Percentiles rank a stretch among this genome's conserved stretches.
These are phyloP conservation scores for Kwoniella pini DNA, from an alignment of 768 basidiomycete genomes.

Conservation along the genomic window DNA sequence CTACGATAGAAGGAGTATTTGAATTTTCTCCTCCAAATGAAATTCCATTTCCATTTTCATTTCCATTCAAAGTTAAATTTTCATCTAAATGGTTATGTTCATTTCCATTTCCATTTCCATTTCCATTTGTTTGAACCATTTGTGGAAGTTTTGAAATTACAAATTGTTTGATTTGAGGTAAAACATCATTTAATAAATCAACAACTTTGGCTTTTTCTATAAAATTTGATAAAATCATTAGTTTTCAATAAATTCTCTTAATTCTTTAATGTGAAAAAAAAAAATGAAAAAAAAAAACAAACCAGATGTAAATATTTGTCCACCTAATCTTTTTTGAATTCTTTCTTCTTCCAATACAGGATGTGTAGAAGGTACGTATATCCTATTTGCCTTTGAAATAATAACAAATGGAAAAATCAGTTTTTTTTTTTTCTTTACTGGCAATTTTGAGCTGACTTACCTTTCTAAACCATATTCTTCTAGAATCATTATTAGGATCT, in stretches of 20 bases:
- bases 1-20: no score
- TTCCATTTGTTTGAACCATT: not conserved
- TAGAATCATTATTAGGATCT: slow-evolving; percentile 59
- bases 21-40: not conserved
- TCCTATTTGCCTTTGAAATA: slow-evolving; percentile 29
- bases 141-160: slow-evolving; percentile 50
- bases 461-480: slow-evolving; percentile 72
- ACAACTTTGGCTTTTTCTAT: slow-evolving; percentile 73
- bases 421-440: no score
- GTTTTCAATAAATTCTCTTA: no score
- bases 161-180: slow-evolving; percentile 67
- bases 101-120: slow-evolving; percentile 1
- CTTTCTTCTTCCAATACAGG: slow-evolving; percentile 54
- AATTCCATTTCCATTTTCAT: not conserved
- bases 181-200: slow-evolving; percentile 67
- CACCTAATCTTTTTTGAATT: slow-evolving; percentile 65
- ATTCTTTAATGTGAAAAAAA: no score
- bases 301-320: slow-evolving; percentile 65
- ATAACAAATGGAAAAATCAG: slow-evolving; percentile 1
- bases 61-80: not conserved
- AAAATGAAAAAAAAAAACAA: no score
- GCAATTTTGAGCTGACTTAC: slow-evolving; percentile 57
- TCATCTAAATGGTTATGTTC: not conserved
- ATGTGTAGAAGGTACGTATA: slow-evolving; percentile 67
- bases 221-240: no score